phyloP scores from a whole-genome alignment of 2,329 filamentous ascomycete genomes.

The Talaromyces piceae region DNA sequence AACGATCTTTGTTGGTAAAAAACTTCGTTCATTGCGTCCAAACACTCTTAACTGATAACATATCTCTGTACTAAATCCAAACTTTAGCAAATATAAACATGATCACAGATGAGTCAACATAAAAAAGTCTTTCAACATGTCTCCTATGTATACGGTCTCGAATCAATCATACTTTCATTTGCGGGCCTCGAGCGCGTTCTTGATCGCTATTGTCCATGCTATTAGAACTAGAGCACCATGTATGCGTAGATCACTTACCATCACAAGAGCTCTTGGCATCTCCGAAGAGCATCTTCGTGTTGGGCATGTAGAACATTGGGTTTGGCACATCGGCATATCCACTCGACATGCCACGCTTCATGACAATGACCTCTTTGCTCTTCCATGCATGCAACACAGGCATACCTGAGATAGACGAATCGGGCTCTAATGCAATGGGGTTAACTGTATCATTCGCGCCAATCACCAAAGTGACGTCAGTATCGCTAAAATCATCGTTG shows the following conservation, averaged over 20 bases:
- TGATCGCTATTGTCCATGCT: slow-evolving; percentile 6
- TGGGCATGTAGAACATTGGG: slow-evolving; percentile 88
- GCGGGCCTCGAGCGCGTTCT: slow-evolving; percentile 10
- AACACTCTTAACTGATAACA: no score
- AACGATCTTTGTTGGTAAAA: no score
- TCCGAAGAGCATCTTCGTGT: slow-evolving; percentile 85
- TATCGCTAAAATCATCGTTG: slow-evolving; percentile 82
- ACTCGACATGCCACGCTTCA: slow-evolving; percentile 86
- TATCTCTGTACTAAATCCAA: background rate
- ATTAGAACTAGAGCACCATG: background rate
- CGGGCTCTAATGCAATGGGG: slow-evolving; percentile 76
- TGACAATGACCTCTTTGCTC: slow-evolving; percentile 84
- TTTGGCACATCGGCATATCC: slow-evolving; percentile 89
- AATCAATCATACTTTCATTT: slow-evolving; percentile 1
- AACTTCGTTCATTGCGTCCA: no score
- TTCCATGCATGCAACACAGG: slow-evolving; percentile 89
- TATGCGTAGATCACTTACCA: slow-evolving; percentile 47
- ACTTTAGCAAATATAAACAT: background rate
- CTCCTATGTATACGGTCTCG: no score
- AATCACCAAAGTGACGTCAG: slow-evolving; percentile 80
- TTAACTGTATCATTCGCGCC: slow-evolving; percentile 92
- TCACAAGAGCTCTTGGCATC: slow-evolving; percentile 81
- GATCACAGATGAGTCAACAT: background rate
- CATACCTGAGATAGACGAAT: slow-evolving; percentile 83
- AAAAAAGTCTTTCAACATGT: background rate